Evolutionary conservation across 768 basidiomycete species (phyloP), one percentile per base, ranked within the genome.

Genomic region (Boletus rufocinnamomeus): DNA sequence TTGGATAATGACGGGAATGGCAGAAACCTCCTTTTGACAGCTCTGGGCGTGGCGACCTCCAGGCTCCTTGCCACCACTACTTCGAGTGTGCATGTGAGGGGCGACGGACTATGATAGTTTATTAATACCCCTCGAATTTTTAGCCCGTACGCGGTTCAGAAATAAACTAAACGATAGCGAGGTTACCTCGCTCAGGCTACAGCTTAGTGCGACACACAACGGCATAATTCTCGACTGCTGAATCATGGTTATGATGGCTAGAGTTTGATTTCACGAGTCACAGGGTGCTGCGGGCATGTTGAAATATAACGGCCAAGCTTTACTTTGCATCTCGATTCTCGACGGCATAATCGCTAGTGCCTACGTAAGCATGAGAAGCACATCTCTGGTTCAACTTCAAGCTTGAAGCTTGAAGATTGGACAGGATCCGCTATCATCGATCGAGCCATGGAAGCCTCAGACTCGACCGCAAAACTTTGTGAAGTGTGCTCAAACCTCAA

Each of bases 401-500:
- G n/a, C n/a, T n/a, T n/a, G n/a, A n/a, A n/a, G n/a, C n/a, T n/a
- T n/a, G n/a, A n/a, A 49, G 48, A 35, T 35, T 46, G 14, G 4
- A 48, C 32, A 34, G 34, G 34, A 35, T 35, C 34, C 13, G 4
- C 34, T 35, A 61, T 55, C n/a, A n/a, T n/a, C 38, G 35, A 57
- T 53, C 43, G 13, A 44, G 8, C 9, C 19, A 64, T 52, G 50
- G 44, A 4, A 2, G 3, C 17, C 37, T 37, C 57, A 45, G n/a
- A 30, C 13, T 14, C 41, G 6, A 41, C 23, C 1, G 47, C 38
- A 19, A 55, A 43, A 19, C 51, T 65, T 11, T 66, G 64, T 28
- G 17, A 35, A 21, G 53, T 34, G 10, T 54, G 56, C 52, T 63
- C 52, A 28, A 44, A 49, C 27, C 47, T 65, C 11, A 25, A 57